A percentile compares a stretch with the other conserved stretches of the same genome.
These are phyloP conservation scores for Phoenix roebelenii DNA, from an alignment of 176 grass and related monocot species.

Conservation along the genomic window DNA sequence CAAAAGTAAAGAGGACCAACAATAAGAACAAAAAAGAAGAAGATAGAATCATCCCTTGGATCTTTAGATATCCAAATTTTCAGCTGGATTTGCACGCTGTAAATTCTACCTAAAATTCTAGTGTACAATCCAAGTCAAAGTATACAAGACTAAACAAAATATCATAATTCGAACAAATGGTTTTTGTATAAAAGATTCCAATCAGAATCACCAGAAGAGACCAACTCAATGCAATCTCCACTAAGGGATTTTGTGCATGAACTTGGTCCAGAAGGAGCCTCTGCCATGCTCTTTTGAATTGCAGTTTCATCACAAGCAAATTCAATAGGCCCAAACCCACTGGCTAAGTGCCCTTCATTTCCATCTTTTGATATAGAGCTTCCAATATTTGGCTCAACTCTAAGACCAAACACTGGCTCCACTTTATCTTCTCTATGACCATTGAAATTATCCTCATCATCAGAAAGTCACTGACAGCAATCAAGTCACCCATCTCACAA, in stretches of 20 bases:
- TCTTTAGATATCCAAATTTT: no score
- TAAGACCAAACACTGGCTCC: neutral
- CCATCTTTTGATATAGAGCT: conserved; percentile 16
- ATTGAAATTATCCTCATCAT: conserved; percentile 48
- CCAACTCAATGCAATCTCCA: conserved; percentile 52
- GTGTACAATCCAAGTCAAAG: no score
- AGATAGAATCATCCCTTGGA: no score
- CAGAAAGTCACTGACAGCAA: conserved; percentile 64
- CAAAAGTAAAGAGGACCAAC: no score
- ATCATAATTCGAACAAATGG: conserved; percentile 65
- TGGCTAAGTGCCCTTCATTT: conserved; percentile 11
- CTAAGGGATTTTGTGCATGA: conserved; percentile 57
- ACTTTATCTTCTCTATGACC: neutral
- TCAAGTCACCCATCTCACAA: conserved; percentile 61
- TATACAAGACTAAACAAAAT: no score
- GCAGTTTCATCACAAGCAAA: conserved; percentile 6
- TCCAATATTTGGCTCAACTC: conserved; percentile 8
- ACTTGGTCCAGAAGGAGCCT: neutral
- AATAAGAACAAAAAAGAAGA: no score
- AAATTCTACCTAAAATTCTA: no score
- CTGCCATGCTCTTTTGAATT: no score
- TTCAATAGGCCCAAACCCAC: conserved; percentile 45
- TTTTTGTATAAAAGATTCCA: conserved; percentile 88
- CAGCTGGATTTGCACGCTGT: no score
- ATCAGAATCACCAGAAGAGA: conserved; percentile 61